Base-by-base conservation (phyloP, 208 protist genomes). In the Leishmania tarentolae region DNA sequence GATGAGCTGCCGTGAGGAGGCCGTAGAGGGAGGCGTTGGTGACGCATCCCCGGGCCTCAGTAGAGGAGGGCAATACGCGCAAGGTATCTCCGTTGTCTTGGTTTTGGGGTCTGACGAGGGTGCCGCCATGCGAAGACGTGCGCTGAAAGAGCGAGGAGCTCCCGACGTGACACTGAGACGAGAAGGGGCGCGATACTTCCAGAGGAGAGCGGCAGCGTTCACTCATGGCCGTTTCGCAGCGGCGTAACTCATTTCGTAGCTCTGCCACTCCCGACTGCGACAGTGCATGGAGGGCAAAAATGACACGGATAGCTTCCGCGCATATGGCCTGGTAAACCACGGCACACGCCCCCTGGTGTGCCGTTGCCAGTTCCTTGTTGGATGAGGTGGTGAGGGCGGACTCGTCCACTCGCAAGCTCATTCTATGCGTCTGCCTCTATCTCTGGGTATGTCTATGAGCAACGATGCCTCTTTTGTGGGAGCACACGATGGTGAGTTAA, bases 1-100 rank as follows among this genome's bases (percentile, higher is more conserved):
- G 70, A 73, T 91, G 87, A 0, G 81, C 73, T 2, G 85, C 87
- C 11, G 87, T 91, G 52, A 82, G 72, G 0, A 89, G 74, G 9
- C 78, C 76, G 53, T 87, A 66, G 61, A 46, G 37, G 40, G 82
- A 81, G 15, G 78, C 81, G 21, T 56, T 2, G 21, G 56, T 66
- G 31, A 89, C 52, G 69, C 74, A 83, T 52, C 40, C 44, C 47
- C 79, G 78, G 9, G 83, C 86, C 2, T 71, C 83, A 21, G 70
- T 35, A 9, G 73, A n/a, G 5, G 85, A 81, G 71, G 46, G 68
- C 3, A 76, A 21, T 75, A 44, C 65, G 37, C 31, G 37, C 37
- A 40, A 24, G 35, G 13, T 11, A n/a, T 28, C 53, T 13, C 3
- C 37, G 37, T 28, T 44, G 0, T 46, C 4, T 37, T 42, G 59